Conservation (phyloP, 2,329 filamentous ascomycete species). For the Stagonosporopsis vannaccii region DNA sequence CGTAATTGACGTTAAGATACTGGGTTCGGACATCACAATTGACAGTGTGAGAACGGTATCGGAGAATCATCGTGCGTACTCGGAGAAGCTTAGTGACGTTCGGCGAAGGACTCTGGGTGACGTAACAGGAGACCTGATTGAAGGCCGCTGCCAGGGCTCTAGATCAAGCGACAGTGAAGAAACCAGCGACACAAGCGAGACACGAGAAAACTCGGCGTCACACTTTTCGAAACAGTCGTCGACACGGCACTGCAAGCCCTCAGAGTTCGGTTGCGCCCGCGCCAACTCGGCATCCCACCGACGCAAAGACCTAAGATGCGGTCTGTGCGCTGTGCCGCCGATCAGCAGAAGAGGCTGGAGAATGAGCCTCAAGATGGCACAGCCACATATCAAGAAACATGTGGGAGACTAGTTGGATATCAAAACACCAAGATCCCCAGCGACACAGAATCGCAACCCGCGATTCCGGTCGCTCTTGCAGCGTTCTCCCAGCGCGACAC, state of each 20-base stretch:
- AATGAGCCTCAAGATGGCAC: conserved; percentile 10
- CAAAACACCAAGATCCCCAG: not conserved
- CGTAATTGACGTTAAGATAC: not conserved
- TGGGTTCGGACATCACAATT: not conserved
- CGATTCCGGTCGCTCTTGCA: not conserved
- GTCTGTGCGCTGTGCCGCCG: not conserved
- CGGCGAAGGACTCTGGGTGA: not conserved
- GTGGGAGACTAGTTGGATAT: not conserved
- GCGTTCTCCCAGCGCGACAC: not conserved
- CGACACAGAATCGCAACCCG: too few relatives aligned
- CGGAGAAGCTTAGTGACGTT: not conserved
- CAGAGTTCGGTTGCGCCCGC: not conserved
- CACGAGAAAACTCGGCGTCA: not conserved
- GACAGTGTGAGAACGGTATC: not conserved
- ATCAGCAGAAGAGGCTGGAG: conserved; percentile 6
- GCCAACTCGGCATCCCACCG: not conserved
- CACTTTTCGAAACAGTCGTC: not conserved
- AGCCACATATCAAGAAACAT: conserved; percentile 11
- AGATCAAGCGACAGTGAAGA: not conserved
- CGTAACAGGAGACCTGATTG: not conserved
- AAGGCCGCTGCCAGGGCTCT: not conserved
- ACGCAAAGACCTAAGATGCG: not conserved
- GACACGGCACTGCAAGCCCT: not conserved
- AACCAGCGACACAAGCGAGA: not conserved
- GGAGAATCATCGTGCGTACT: not conserved